A percentile compares a stretch with the other conserved stretches of the same genome.
Conservation (phyloP, 2,329 filamentous ascomycete genomes). For the Zymoseptoria ardabiliae region DNA sequence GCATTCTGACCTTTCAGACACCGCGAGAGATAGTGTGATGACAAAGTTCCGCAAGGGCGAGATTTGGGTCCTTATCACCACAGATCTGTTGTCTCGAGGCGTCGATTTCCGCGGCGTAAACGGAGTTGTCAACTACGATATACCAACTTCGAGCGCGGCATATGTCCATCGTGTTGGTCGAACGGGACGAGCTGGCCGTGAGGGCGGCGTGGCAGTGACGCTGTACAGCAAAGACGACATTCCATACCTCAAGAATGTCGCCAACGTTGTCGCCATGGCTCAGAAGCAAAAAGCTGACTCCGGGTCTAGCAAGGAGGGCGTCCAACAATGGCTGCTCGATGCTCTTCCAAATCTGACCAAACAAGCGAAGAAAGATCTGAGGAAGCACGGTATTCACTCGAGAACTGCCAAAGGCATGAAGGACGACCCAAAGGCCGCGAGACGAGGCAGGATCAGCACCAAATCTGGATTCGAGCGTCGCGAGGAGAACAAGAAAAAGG, state of each 20-base stretch:
- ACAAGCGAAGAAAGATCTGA: constrained; percentile 74
- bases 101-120: constrained; percentile 94
- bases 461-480: constrained; percentile 69
- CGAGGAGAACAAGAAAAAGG: constrained; percentile 56
- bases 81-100: constrained; percentile 82
- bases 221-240: constrained; percentile 96
- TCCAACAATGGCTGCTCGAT: constrained; percentile 83
- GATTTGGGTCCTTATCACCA: constrained; percentile 94
- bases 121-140: constrained; percentile 95
- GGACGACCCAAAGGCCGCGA: constrained; percentile 37
- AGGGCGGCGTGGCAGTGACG: constrained; percentile 83
- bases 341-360: constrained; percentile 78
- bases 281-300: constrained; percentile 54
- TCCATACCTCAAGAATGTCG: constrained; percentile 79
- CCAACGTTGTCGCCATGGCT: constrained; percentile 80
- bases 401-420: constrained; percentile 41
- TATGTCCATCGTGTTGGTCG: constrained; percentile 93
- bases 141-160: constrained; percentile 78
- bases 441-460: constrained; percentile 66
- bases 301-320: constrained; percentile 41
- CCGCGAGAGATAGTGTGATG: constrained; percentile 72
- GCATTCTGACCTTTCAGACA: constrained; percentile 76
- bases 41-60: constrained; percentile 83
- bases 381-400: constrained; percentile 71
- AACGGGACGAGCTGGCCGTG: constrained; percentile 79